Conservation (phyloP, 805 yeast species). For the Kregervanrija fluxuum region DNA sequence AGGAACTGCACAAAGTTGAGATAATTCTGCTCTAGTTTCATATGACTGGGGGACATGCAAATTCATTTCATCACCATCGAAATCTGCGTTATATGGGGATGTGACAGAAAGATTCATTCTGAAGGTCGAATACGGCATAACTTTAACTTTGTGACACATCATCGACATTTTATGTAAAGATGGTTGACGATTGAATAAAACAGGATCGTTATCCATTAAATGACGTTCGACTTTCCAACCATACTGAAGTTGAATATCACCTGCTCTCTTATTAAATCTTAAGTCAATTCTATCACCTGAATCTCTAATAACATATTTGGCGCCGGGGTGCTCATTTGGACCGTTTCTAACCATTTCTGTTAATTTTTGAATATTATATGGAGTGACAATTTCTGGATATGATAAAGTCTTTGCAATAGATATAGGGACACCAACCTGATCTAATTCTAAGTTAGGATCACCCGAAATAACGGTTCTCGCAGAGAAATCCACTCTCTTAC, state of each 20-base stretch:
- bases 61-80: constrained; percentile 99
- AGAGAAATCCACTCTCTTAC: constrained; percentile 97
- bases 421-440: constrained; percentile 98
- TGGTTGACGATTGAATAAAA: constrained; percentile 97
- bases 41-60: constrained; percentile 98
- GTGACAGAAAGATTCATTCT: constrained; percentile 95
- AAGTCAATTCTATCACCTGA: constrained; percentile 98
- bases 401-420: constrained; percentile 93
- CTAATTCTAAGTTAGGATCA: constrained; percentile 90
- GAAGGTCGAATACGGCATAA: constrained; percentile 98
- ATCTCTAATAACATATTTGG: constrained; percentile 95
- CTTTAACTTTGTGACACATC: constrained; percentile 99
- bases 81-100: constrained; percentile 99
- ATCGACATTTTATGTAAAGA: constrained; percentile 98
- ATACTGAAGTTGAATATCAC: constrained; percentile 94
- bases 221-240: constrained; percentile 99
- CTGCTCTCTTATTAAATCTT: constrained; percentile 95
- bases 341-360: constrained; percentile 95
- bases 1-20: constrained; percentile 95
- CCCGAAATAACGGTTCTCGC: constrained; percentile 98
- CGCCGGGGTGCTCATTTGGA: constrained; percentile 99
- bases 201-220: constrained; percentile 95
- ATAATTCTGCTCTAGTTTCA: constrained; percentile 94
- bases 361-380: constrained; percentile 88
- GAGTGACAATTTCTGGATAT: constrained; percentile 97